Base-by-base conservation (phyloP, 2,329 filamentous ascomycete genomes). In the Colletotrichum sp. region DNA sequence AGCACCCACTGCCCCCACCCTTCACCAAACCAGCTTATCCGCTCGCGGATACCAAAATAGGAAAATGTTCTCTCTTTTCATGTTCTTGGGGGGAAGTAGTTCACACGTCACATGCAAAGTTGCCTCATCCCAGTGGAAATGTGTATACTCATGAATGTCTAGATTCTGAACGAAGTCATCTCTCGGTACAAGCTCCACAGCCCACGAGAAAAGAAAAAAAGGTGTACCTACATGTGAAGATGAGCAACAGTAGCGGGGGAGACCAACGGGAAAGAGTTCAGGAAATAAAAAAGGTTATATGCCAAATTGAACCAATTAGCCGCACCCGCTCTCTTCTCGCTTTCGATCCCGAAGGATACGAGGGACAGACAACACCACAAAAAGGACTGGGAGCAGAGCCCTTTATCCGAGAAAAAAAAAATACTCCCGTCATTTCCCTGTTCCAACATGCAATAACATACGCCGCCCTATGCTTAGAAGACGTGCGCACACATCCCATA, bases 391-490 rank as follows among this genome's bases (percentile, higher is more conserved):
- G 16, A 63, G 58, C 58, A 64, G 34, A 64, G 61, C 34, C 32
- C 61, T 48, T n/a, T 26, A 28, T 32, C 60, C 30, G 58, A 63
- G 26, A 26, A 69, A 34, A 65, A 15, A 16, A 75, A 65, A n/a
- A 75, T 69, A 65, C 64, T 60, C 70, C 43, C 70, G 57, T 65
- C 70, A 52, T 68, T 52, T 52, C 70, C 73, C 28, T 30, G 34
- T 65, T 69, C 64, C 73, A 68, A 75, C 30, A 75, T 75, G 73
- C 70, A 72, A 63, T 34, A 67, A 73, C 64, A 73, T 75, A 63
- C 73, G 70, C 73, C 73, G 64, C 34, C 70, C 70, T 67, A 75
- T 75, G 73, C 73, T 43, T 55, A 73, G 70, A 65, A 65, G 70
- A 73, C 58, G 64, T 75, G 70, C 73, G 73, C 61, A 72, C 68